Percentiles rank a stretch among this genome's conserved stretches.
phyloP scores from a whole-genome alignment of 306 rosid genomes.

The Medicago truncatula region DNA sequence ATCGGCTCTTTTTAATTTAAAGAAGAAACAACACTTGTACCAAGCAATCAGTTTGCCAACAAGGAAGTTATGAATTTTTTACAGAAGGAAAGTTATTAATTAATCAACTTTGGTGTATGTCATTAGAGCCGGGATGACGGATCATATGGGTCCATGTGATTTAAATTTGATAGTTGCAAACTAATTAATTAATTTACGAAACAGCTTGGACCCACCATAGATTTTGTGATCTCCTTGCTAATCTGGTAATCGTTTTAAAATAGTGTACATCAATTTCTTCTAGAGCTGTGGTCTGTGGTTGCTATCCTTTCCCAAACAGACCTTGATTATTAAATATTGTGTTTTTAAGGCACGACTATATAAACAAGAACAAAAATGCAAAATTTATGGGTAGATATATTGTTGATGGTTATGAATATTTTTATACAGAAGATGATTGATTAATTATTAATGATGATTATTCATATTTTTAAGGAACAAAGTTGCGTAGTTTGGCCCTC shows the following conservation, averaged over 20 bases:
- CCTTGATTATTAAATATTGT: background rate
- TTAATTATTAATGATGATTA: background rate
- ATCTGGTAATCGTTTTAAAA: constrained; percentile 36
- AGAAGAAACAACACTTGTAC: too few relatives aligned
- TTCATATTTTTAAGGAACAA: background rate
- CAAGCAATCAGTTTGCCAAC: too few relatives aligned
- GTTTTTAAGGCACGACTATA: background rate
- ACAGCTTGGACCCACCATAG: constrained; percentile 51
- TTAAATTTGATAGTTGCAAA: constrained; percentile 21
- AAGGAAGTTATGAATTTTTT: too few relatives aligned
- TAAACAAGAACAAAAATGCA: background rate
- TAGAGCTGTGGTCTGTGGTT: background rate
- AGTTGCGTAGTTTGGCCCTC: too few relatives aligned
- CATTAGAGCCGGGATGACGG: background rate
- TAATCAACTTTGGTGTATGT: background rate
- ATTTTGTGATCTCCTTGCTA: constrained; percentile 53
- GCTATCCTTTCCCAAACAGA: background rate
- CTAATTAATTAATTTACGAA: constrained; percentile 26
- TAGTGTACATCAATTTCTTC: constrained; percentile 1
- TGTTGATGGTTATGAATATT: background rate
- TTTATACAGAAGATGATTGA: background rate
- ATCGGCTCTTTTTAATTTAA: too few relatives aligned
- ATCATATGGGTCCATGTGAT: constrained; percentile 32
- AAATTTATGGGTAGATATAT: background rate
- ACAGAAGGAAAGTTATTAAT: too few relatives aligned